Conservation (phyloP, 768 basidiomycete species). For the Cubamyces lactineus region DNA sequence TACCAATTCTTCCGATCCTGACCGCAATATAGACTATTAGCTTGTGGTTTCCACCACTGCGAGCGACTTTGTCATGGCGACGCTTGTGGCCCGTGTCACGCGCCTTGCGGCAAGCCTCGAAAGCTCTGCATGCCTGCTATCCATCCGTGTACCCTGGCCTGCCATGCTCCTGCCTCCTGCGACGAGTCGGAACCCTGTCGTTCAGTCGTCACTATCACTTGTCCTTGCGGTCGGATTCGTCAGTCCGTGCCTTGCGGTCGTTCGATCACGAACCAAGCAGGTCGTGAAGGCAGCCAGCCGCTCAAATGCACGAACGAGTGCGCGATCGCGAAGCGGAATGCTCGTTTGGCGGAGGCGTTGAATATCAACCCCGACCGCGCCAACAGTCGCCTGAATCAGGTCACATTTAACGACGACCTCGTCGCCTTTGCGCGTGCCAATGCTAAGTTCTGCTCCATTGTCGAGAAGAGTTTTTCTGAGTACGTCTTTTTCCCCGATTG, state of each 20-base stretch:
- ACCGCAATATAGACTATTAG: slow-evolving; percentile 52
- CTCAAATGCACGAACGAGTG: slow-evolving; percentile 87
- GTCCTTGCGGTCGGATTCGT: slow-evolving; percentile 82
- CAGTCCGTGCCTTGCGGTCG: slow-evolving; percentile 77
- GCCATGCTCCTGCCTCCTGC: slow-evolving; percentile 90
- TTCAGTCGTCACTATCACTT: slow-evolving; percentile 65
- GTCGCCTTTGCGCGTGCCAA: slow-evolving; percentile 62
- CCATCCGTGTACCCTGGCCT: slow-evolving; percentile 77
- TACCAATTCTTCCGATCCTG: not conserved
- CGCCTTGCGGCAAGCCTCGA: slow-evolving; percentile 84
- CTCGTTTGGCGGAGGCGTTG: slow-evolving; percentile 85
- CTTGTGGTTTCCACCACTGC: slow-evolving; percentile 91
- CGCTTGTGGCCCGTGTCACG: slow-evolving; percentile 75
- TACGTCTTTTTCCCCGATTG: slow-evolving; percentile 41
- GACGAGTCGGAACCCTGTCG: slow-evolving; percentile 80
- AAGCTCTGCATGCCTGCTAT: slow-evolving; percentile 74
- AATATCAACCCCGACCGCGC: slow-evolving; percentile 69
- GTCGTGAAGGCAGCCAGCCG: slow-evolving; percentile 43
- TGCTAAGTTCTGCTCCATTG: slow-evolving; percentile 65
- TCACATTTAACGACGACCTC: slow-evolving; percentile 66
- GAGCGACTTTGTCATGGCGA: slow-evolving; percentile 81
- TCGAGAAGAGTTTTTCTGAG: slow-evolving; percentile 84
- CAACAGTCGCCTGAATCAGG: slow-evolving; percentile 40
- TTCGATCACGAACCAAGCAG: slow-evolving; percentile 47
- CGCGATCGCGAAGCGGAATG: slow-evolving; percentile 82